A percentile compares a stretch with the other conserved stretches of the same genome.
phyloP scores from a whole-genome alignment of 805 yeast species.

The Yamadazyma akitaensis region DNA sequence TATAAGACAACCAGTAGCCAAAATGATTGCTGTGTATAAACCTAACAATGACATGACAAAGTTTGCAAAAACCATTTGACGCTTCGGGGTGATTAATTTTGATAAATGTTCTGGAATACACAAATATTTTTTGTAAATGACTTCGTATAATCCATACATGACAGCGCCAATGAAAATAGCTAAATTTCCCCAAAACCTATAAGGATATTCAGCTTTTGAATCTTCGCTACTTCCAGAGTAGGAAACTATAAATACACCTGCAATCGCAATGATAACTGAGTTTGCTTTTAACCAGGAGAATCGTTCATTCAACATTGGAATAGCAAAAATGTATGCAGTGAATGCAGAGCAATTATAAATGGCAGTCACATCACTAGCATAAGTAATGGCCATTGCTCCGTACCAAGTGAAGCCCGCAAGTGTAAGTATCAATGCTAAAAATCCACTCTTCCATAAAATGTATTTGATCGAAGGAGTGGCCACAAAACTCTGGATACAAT shows the following conservation, averaged over 20 bases:
- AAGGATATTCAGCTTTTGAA: conserved; percentile 43
- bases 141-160: conserved; percentile 79
- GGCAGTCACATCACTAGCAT: conserved; percentile 85
- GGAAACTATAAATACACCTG: conserved; percentile 78
- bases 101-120: conserved; percentile 65
- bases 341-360: conserved; percentile 89
- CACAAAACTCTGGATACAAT: conserved; percentile 34
- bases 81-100: conserved; percentile 45
- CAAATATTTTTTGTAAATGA: conserved; percentile 67
- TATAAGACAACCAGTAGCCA: conserved; percentile 42
- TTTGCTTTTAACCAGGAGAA: conserved; percentile 59
- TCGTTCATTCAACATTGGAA: conserved; percentile 65
- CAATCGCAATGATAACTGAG: conserved; percentile 68
- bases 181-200: conserved; percentile 64
- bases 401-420: conserved; percentile 85
- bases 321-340: conserved; percentile 81
- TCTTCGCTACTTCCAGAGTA: conserved; percentile 48
- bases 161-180: conserved; percentile 73
- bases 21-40: conserved; percentile 48
- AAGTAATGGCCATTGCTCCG: conserved; percentile 73
- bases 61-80: conserved; percentile 80
- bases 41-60: conserved; percentile 72
- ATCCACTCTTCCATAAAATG: conserved; percentile 39
- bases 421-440: conserved; percentile 58
- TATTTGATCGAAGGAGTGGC: conserved; percentile 47